Base-by-base conservation (phyloP, 345 rosid genomes). In the Eucalyptus victrix region DNA sequence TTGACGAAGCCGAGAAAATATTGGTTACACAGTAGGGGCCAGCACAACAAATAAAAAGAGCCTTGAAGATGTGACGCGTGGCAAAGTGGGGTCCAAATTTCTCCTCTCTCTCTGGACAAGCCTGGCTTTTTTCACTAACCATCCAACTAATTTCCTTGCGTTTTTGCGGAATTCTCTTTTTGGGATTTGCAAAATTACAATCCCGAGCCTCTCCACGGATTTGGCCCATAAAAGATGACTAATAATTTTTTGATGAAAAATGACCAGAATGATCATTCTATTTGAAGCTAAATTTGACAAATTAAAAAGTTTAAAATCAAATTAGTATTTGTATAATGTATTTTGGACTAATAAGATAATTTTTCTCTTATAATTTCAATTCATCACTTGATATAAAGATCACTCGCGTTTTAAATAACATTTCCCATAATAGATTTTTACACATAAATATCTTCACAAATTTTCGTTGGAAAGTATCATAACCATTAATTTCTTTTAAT, bases 251-350 rank as follows among this genome's bases (percentile, higher is more conserved):
- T 53, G 11, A 0, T 0, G 0, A 19, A 21, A 3, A 53, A 51
- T 51, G 42, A 40, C 42, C 42, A 40, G 42, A 40, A 44, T 44
- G 9, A 2, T 1, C 9, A 2, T 34, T 34, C 3, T 34, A 34
- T 34, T 34, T 53, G 0, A 56, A 56, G 3, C 24, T 65, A 5
- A 7, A 1, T 24, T 37, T 11, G 1, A 2, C 1, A 32, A 17
- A 8, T 8, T 32, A 1, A 17, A 69, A 69, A 8, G 0, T 67
- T 67, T 4, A 4, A 30, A 14, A 14, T 1, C 0, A 67, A 67
- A 0, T 0, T 1, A 0, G 0, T 5, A 21, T 72, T 4, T 0
- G 0, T 2, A 37, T 6, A 10, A 19, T 19, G 24, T 19, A 3
- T 6, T 6, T 6, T 11, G 8, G 15, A 37, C 1, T 3, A 3